Evolutionary conservation across 2,329 filamentous ascomycete genomes (phyloP).

Genomic region (Phaeosphaeria sp.): DNA sequence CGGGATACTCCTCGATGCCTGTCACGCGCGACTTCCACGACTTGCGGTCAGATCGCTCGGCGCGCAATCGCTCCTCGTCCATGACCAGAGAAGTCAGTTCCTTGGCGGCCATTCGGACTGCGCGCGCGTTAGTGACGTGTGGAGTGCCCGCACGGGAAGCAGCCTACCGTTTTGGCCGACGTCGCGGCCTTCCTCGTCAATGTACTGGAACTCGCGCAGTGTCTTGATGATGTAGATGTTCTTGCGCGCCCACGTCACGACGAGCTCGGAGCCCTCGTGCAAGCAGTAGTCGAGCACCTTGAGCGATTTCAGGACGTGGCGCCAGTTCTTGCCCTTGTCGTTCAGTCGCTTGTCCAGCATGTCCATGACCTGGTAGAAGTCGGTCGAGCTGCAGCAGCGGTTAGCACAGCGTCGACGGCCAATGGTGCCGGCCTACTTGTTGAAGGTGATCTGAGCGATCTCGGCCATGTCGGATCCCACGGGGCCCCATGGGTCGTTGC

Average conservation of each 20-base stretch:
- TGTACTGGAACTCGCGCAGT: slow-evolving; percentile 92
- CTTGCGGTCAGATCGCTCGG: slow-evolving; percentile 88
- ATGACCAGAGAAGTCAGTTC: slow-evolving; percentile 90
- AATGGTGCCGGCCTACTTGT: slow-evolving; percentile 71
- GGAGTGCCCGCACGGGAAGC: neutral
- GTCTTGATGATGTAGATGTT: slow-evolving; percentile 99
- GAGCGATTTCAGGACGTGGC: slow-evolving; percentile 94
- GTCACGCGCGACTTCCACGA: slow-evolving; percentile 97
- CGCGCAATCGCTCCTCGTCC: slow-evolving; percentile 90
- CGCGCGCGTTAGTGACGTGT: slow-evolving; percentile 19
- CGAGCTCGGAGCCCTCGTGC: slow-evolving; percentile 94
- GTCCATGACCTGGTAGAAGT: slow-evolving; percentile 99
- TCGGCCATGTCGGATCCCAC: slow-evolving; percentile 98
- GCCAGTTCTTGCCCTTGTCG: slow-evolving; percentile 99
- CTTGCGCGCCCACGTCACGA: slow-evolving; percentile 97
- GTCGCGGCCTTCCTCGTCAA: slow-evolving; percentile 93
- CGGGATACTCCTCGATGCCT: slow-evolving; percentile 82
- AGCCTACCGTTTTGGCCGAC: slow-evolving; percentile 91
- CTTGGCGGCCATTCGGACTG: slow-evolving; percentile 94
- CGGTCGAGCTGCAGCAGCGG: slow-evolving; percentile 71
- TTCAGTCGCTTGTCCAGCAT: slow-evolving; percentile 99
- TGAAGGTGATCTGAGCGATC: slow-evolving; percentile 96
- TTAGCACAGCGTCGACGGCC: slow-evolving; percentile 30
- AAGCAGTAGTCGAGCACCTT: slow-evolving; percentile 98
- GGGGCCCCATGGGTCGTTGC: slow-evolving; percentile 98